These are phyloP conservation scores for Chondrostereum purpureum DNA, from an alignment of 1,284 basidiomycete genomes.

Conservation along the genomic window DNA sequence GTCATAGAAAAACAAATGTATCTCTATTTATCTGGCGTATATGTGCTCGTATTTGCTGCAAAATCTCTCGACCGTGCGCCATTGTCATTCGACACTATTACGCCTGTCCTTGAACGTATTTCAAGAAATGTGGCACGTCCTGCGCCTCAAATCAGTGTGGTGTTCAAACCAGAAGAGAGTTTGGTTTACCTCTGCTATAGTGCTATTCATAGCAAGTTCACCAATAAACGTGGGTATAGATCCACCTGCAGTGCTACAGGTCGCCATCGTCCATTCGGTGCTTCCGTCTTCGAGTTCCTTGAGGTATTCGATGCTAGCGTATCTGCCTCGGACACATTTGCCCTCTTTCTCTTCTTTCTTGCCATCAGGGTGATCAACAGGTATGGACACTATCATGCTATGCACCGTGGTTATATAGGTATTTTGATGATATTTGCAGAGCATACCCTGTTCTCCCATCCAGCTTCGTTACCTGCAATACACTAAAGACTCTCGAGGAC, in stretches of 20 bases:
- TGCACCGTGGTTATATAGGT: not conserved
- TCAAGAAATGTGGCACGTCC: constrained; percentile 64
- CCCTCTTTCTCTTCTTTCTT: constrained; percentile 59
- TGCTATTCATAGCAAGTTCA: constrained; percentile 51
- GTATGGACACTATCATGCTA: constrained; percentile 66
- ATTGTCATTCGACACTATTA: no score
- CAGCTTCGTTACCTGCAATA: constrained; percentile 55
- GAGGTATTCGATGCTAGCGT: constrained; percentile 63
- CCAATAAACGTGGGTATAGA: constrained; percentile 58
- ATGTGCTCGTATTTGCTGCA: no score
- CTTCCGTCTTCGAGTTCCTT: constrained; percentile 56
- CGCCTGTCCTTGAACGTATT: no score
- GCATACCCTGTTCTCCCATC: constrained; percentile 50
- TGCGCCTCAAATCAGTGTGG: constrained; percentile 20
- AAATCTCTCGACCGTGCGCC: no score
- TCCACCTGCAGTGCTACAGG: constrained; percentile 67
- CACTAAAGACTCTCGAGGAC: constrained; percentile 70
- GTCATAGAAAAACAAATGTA: no score
- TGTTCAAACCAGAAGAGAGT: constrained; percentile 7
- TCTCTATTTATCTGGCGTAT: no score
- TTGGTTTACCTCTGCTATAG: constrained; percentile 51
- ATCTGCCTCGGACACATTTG: constrained; percentile 50
- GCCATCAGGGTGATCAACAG: constrained; percentile 53
- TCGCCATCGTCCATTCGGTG: constrained; percentile 75
- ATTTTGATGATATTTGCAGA: not conserved